Evolutionary conservation across 257 asterid genomes (phyloP).

Genomic region (Primulina huaijiensis): DNA sequence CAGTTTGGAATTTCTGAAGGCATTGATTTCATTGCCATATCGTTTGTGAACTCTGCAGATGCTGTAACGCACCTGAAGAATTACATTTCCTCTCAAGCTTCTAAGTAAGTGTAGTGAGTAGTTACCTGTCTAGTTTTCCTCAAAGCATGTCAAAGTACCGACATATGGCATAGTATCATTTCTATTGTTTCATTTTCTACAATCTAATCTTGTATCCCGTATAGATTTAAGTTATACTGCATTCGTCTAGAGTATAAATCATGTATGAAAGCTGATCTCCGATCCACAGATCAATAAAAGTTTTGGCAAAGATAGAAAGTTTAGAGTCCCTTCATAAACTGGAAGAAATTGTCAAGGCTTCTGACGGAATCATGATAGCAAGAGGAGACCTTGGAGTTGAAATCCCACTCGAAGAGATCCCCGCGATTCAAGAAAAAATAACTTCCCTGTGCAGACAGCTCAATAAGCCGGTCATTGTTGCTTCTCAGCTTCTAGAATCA

Average conservation of each 20-base stretch:
- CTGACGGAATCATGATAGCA: slow-evolving; percentile 91
- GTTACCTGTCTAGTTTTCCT: no score
- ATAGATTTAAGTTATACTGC: no score
- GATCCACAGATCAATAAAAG: slow-evolving; percentile 54
- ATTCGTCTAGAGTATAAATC: neutral
- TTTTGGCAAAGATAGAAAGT: slow-evolving; percentile 80
- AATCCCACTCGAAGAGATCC: slow-evolving; percentile 80
- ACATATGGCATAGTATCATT: no score
- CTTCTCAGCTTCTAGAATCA: slow-evolving; percentile 87
- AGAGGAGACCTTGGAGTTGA: slow-evolving; percentile 95
- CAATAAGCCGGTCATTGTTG: slow-evolving; percentile 78
- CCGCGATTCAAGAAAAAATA: slow-evolving; percentile 65
- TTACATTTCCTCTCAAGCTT: slow-evolving; percentile 50
- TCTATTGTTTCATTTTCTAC: neutral
- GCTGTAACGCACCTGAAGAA: slow-evolving; percentile 57
- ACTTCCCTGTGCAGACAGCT: slow-evolving; percentile 61
- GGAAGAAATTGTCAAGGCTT: slow-evolving; percentile 67
- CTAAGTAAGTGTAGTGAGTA: slow-evolving; percentile 37
- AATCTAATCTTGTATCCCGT: no score
- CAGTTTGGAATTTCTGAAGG: slow-evolving; percentile 77
- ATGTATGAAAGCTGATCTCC: slow-evolving; percentile 13
- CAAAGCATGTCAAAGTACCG: no score
- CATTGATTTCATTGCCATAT: slow-evolving; percentile 74
- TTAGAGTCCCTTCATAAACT: slow-evolving; percentile 59
- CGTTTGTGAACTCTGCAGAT: slow-evolving; percentile 73